Base-by-base conservation (phyloP, 768 basidiomycete genomes). In the Rickenella mellea region DNA sequence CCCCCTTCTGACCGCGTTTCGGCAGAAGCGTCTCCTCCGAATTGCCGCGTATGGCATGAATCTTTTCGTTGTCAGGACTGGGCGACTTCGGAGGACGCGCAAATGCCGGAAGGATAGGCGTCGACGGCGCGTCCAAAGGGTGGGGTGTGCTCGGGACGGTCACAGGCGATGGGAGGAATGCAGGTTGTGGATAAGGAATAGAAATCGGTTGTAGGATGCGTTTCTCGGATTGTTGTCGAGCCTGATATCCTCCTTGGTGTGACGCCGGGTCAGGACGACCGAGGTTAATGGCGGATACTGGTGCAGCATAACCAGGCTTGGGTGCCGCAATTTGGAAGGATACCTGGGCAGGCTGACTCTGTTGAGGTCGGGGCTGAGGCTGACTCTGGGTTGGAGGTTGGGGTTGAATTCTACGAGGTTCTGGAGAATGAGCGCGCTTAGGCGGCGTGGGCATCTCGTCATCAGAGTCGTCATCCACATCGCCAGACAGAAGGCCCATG, bases 51-150 rank as follows among this genome's bases (percentile, higher is more conserved):
- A 87, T 85, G 20, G 39, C 42, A n/a, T n/a, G n/a, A n/a, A n/a
- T n/a, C n/a, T n/a, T n/a, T n/a, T n/a, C n/a, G n/a, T n/a, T n/a
- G n/a, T n/a, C n/a, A 14, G 70, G 64, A 42, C 65, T 59, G 14
- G 65, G 63, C 4, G 62, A 54, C 41, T 57, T 66, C 21, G 58
- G 49, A 4, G 86, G 85, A 31, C 83, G 76, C 3, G 70, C 82
- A 52, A 90, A 89, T 21, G 77, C 78, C 12, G 87, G 85, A 0
- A 70, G 76, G 47, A 89, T 89, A 40, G 87, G 87, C 0, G 83
- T 84, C 48, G 81, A 69, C 5, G 86, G 82, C 0, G 85, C 76
- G 40, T 77, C 78, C 3, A 90, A 69, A 3, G 87, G 84, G 50
- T 85, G 85, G 3, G 84, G 86, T 2, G 69, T 55, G 42, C 63